Evolutionary conservation across 2,329 filamentous ascomycete species (phyloP).

Genomic region (Paraconiothyrium brasiliense): DNA sequence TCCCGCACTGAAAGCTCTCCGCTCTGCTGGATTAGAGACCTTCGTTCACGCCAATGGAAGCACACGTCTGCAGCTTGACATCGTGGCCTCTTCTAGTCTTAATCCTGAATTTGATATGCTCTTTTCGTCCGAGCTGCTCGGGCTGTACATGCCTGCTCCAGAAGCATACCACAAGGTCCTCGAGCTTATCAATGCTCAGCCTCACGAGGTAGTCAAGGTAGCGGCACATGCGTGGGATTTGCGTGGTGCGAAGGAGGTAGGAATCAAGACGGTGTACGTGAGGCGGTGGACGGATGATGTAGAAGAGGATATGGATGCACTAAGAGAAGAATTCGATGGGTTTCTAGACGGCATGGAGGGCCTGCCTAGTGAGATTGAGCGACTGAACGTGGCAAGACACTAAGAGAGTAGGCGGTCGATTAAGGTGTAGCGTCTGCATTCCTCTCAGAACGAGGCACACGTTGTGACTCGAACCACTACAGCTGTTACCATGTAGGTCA

Average conservation of each 20-base stretch:
- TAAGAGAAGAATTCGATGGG: constrained; percentile 8
- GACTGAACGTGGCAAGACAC: not conserved
- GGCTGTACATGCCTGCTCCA: constrained; percentile 54
- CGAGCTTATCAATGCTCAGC: constrained; percentile 53
- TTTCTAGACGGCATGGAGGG: constrained; percentile 11
- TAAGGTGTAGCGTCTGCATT: not conserved
- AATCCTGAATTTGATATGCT: constrained; percentile 61
- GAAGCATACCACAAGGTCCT: constrained; percentile 58
- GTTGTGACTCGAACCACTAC: too few species aligned
- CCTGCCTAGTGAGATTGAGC: not conserved
- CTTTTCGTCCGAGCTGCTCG: constrained; percentile 62
- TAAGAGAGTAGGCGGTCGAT: not conserved
- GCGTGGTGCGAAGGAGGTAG: constrained; percentile 55
- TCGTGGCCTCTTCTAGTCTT: constrained; percentile 53
- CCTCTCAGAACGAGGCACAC: too few species aligned
- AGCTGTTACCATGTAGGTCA: too few species aligned
- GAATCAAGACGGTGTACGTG: constrained; percentile 18
- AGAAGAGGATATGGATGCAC: constrained; percentile 7
- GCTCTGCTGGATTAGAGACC: constrained; percentile 32
- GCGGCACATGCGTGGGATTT: constrained; percentile 65
- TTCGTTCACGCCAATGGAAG: constrained; percentile 65
- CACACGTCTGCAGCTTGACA: constrained; percentile 63
- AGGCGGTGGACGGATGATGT: constrained; percentile 19
- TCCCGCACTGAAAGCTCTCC: constrained; percentile 1
- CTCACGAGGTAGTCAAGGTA: constrained; percentile 62